Base-by-base conservation (phyloP, 495 filamentous ascomycete species). In the Aspergillus ostianus region DNA sequence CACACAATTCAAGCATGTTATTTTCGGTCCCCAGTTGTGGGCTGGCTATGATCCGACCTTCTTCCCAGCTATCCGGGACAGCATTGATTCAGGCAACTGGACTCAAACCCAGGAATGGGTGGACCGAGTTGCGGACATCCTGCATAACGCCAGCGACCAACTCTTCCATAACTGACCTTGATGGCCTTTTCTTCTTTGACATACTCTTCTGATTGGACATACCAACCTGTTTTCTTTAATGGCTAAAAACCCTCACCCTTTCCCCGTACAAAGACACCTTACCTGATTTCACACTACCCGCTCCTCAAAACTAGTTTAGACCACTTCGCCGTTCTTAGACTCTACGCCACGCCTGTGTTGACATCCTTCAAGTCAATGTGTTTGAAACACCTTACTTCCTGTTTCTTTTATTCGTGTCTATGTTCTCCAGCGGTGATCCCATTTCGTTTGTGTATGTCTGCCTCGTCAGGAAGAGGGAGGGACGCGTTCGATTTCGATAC, bases 1-100 rank as follows among this genome's bases (percentile, higher is more conserved):
- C 60, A 90, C 90, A 23, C 95, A 97, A 76, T 98, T 91, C 80
- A 96, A 94, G 70, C 95, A 98, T 75, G 84, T 96, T 65, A 63
- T 98, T 53, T 94, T 91, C 65, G 92, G 87, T 0, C 94, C 94
- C 15, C 84, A 91, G 68, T 74, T 84, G 6, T 93, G 91, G 90
- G 86, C 85, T 51, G 86, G 86, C 53, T 85, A 90, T 70, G 86
- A 91, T 52, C 82, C 85, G 49, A 83, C 87, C 0, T 87, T 85
- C 61, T 98, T 98, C 75, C 94, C 94, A 8, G 86, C 84, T 17
- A 87, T 98, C 61, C 82, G 91, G 46, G 94, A 98, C 71, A 86
- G 89, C 21, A 77, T 97, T 54, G 82, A 89, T 62, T 78, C 80
- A 2, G 82, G 82, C 18, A 82, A 97, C 67, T 93, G 87, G 90